A percentile compares a stretch with the other conserved stretches of the same genome.
Conservation (phyloP, 345 rosid genomes). For the Carallia pectinifolia region DNA sequence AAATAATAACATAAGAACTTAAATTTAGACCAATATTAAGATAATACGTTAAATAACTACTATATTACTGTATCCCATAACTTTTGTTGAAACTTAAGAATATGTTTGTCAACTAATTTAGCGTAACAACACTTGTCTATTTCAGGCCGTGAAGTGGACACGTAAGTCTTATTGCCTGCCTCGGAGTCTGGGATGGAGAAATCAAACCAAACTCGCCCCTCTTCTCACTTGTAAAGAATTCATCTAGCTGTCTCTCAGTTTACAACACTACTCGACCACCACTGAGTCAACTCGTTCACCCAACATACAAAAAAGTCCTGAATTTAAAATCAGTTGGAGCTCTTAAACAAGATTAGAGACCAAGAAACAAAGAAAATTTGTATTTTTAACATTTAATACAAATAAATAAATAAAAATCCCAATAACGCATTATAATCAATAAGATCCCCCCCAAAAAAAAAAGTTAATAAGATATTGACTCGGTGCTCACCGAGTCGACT, state of each 20-base stretch:
- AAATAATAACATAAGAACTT: too few relatives aligned
- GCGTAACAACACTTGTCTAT: too few relatives aligned
- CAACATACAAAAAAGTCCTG: not conserved
- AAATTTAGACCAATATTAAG: too few relatives aligned
- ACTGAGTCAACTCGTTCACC: not conserved
- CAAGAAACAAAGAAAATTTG: too few relatives aligned
- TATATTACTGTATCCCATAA: too few relatives aligned
- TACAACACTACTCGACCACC: not conserved
- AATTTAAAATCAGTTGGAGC: not conserved
- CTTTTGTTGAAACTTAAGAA: too few relatives aligned
- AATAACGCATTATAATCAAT: not conserved
- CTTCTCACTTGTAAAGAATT: conserved; percentile 52
- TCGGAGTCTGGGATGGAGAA: conserved; percentile 90
- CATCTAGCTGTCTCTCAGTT: conserved; percentile 32
- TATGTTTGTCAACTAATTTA: too few relatives aligned
- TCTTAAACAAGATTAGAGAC: too few relatives aligned
- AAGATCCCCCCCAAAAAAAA: not conserved
- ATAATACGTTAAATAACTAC: too few relatives aligned
- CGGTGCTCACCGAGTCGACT: not conserved
- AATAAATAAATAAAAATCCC: too few relatives aligned
- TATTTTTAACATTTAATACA: too few relatives aligned
- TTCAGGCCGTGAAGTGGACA: too few relatives aligned
- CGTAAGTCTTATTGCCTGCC: conserved; percentile 58
- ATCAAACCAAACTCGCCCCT: conserved; percentile 55
- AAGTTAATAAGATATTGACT: not conserved